phyloP scores from a whole-genome alignment of 129 eudicot species.

The Helianthus annuus region HanXRQr2.0-SUNRISE NC_035447.2:140217549-140218048 shows the following conservation, averaged over 20 bases:
- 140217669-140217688: conserved; percentile 15
- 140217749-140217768: conserved; percentile 59
- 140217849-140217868: conserved; percentile 80
- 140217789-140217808: conserved; percentile 83
- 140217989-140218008: neutral
- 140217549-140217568: too few species aligned
- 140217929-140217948: too few species aligned
- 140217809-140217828: conserved; percentile 68
- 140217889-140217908: conserved; percentile 50
- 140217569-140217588: too few species aligned
- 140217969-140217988: neutral
- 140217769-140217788: conserved; percentile 83
- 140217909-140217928: too few species aligned
- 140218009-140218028: neutral
- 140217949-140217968: too few species aligned
- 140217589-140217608: neutral
- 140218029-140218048: too few species aligned
- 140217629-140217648: neutral
- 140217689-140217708: conserved; percentile 60
- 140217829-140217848: conserved; percentile 72
- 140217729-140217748: conserved; percentile 55
- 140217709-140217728: conserved; percentile 72
- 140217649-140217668: neutral
- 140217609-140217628: neutral
- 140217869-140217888: conserved; percentile 85